Conservation (phyloP, 192 early-diverging fungal genomes). For the Coemansia sp. region DNA sequence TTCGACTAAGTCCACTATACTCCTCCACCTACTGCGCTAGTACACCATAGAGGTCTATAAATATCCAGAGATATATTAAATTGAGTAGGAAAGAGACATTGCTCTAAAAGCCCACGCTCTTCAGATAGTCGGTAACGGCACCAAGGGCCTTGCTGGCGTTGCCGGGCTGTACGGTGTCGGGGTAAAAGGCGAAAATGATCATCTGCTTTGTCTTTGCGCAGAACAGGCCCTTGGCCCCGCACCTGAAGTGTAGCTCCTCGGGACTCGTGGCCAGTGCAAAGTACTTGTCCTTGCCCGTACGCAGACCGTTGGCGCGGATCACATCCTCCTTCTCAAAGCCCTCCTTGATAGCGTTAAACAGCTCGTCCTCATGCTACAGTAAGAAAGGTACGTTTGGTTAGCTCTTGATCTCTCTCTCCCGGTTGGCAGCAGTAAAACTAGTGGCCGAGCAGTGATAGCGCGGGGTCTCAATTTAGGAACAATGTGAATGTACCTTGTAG, state of each 20-base stretch:
- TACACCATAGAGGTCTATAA: no score
- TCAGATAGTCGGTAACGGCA: conserved; percentile 76
- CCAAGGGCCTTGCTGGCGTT: conserved; percentile 74
- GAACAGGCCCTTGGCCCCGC: conserved; percentile 56
- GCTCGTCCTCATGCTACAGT: conserved; percentile 8
- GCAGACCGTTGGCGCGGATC: conserved; percentile 65
- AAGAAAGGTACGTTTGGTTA: not conserved
- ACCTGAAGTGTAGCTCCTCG: conserved; percentile 1
- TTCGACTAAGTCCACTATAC: not conserved
- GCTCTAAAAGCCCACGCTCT: conserved; percentile 55
- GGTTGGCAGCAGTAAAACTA: not conserved
- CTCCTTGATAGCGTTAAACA: conserved; percentile 16
- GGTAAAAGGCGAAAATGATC: conserved; percentile 71
- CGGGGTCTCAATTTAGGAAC: not conserved
- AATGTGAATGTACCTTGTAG: conserved; percentile 23
- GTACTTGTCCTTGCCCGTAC: conserved; percentile 66
- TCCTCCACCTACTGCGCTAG: not conserved
- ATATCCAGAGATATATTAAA: not conserved
- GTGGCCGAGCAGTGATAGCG: not conserved
- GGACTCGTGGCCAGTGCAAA: conserved; percentile 68
- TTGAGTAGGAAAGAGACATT: conserved; percentile 27
- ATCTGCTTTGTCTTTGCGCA: conserved; percentile 78
- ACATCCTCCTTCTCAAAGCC: conserved; percentile 62
- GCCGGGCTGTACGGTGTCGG: conserved; percentile 64
- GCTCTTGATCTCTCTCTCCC: not conserved